Percentiles rank a stretch among this genome's conserved stretches.
phyloP scores from a whole-genome alignment of 2,329 filamentous ascomycete genomes.

The Grosmannia huntii region DNA sequence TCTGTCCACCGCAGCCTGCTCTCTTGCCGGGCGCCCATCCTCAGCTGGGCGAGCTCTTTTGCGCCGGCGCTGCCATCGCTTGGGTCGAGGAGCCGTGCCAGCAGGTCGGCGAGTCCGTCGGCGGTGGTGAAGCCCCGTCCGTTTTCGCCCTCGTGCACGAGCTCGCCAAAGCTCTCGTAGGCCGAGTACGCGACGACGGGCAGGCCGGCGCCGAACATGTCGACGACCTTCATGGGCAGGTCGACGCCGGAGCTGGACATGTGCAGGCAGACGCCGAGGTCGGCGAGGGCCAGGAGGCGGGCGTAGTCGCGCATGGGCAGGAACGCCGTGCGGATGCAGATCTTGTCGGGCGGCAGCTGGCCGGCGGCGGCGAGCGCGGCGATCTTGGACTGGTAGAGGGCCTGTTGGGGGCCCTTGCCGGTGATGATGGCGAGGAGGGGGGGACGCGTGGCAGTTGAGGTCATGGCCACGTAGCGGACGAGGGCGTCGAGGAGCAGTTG shows the following conservation, averaged over 20 bases:
- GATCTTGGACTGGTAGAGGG: conserved; percentile 59
- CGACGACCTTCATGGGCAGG: conserved; percentile 96
- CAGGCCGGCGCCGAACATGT: conserved; percentile 93
- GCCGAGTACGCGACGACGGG: conserved; percentile 77
- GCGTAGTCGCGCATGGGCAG: conserved; percentile 78
- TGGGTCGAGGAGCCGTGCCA: conserved; percentile 49
- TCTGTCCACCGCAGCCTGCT: conserved; percentile 74
- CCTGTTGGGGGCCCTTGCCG: conserved; percentile 78
- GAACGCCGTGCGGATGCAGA: conserved; percentile 72
- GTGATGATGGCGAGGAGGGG: conserved; percentile 88
- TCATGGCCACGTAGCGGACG: conserved; percentile 41
- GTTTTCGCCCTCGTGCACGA: conserved; percentile 80
- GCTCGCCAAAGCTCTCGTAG: conserved; percentile 80
- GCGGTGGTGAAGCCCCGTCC: conserved; percentile 72
- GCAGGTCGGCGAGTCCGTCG: conserved; percentile 47
- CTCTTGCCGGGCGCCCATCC: conserved; percentile 59
- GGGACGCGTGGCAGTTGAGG: conserved; percentile 16
- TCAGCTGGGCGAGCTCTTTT: conserved; percentile 45
- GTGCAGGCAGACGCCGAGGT: conserved; percentile 83
- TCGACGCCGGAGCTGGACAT: conserved; percentile 91
- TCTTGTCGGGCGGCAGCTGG: conserved; percentile 55
- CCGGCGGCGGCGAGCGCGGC: conserved; percentile 44
- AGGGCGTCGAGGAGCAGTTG: conserved; percentile 74
- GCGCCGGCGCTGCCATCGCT: neutral
- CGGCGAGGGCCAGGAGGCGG: conserved; percentile 66